A percentile compares a stretch with the other conserved stretches of the same genome.
phyloP scores from a whole-genome alignment of 2,329 filamentous ascomycete species.

The Colletotrichum sp. region DNA sequence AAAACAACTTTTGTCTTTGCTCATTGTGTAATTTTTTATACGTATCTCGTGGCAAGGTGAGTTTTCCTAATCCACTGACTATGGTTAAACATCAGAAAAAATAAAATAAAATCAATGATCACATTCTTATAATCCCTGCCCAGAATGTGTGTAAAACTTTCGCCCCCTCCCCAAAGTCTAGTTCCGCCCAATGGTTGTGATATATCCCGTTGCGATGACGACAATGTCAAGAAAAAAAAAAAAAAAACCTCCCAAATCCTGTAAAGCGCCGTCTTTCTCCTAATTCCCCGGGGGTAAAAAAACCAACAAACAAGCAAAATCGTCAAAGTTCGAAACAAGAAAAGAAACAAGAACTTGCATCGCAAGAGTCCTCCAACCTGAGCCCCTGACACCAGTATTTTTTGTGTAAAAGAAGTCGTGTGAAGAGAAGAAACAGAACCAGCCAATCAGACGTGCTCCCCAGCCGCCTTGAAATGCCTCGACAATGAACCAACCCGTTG shows the following conservation, averaged over 20 bases:
- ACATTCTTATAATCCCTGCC: slow-evolving; percentile 12
- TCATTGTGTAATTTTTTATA: background rate
- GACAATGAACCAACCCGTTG: slow-evolving; percentile 1
- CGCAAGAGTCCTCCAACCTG: background rate
- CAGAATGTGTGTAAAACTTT: slow-evolving; percentile 12
- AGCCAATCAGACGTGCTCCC: background rate
- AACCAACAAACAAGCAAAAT: background rate
- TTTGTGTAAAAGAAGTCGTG: background rate
- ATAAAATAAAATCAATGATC: background rate
- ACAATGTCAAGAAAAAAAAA: background rate
- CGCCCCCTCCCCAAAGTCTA: slow-evolving; percentile 3
- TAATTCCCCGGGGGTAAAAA: background rate
- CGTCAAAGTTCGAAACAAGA: background rate
- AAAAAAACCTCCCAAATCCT: background rate
- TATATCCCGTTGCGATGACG: background rate
- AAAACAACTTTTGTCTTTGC: background rate
- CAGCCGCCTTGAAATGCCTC: slow-evolving; percentile 6
- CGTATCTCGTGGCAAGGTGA: background rate
- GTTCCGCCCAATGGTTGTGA: slow-evolving; percentile 5
- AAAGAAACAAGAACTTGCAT: background rate
- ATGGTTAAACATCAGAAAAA: slow-evolving; percentile 8
- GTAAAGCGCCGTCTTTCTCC: slow-evolving; percentile 19
- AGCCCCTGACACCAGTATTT: background rate
- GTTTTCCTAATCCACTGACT: background rate
- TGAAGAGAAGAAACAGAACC: background rate